Evolutionary conservation across 2,329 filamentous ascomycete genomes (phyloP).

Genomic region (Aspergillus melleus): DNA sequence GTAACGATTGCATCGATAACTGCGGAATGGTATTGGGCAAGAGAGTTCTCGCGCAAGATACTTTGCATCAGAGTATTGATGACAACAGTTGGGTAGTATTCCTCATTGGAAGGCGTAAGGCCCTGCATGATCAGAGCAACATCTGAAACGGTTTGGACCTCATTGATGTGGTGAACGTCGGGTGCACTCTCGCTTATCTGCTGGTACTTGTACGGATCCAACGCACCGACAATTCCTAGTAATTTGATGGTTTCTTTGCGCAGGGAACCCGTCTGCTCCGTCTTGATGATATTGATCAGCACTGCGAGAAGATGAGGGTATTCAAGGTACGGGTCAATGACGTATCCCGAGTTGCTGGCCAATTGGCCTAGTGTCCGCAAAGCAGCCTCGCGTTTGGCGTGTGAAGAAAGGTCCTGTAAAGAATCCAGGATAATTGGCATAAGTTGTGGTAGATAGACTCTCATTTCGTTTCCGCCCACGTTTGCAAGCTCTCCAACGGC

Average conservation of each 20-base stretch:
- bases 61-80: slow-evolving; percentile 88
- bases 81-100: slow-evolving; percentile 97
- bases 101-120: slow-evolving; percentile 91
- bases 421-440: slow-evolving; percentile 96
- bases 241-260: slow-evolving; percentile 94
- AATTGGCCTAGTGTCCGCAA: slow-evolving; percentile 87
- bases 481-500: slow-evolving; percentile 92
- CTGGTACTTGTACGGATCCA: slow-evolving; percentile 94
- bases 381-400: slow-evolving; percentile 85
- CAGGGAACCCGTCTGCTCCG: slow-evolving; percentile 81
- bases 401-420: slow-evolving; percentile 89
- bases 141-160: slow-evolving; percentile 75
- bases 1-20: slow-evolving; percentile 99
- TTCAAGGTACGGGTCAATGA: slow-evolving; percentile 92
- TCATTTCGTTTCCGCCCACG: slow-evolving; percentile 92
- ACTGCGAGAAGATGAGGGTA: slow-evolving; percentile 93
- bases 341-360: slow-evolving; percentile 94
- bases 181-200: slow-evolving; percentile 88
- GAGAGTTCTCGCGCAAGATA: slow-evolving; percentile 85
- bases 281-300: slow-evolving; percentile 89
- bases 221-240: slow-evolving; percentile 89
- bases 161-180: slow-evolving; percentile 71
- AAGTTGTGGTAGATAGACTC: slow-evolving; percentile 81
- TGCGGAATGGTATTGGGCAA: slow-evolving; percentile 85
- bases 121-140: slow-evolving; percentile 98